Evolutionary conservation across 768 basidiomycete genomes (phyloP).

Genomic region (Boletus speciosus): DNA sequence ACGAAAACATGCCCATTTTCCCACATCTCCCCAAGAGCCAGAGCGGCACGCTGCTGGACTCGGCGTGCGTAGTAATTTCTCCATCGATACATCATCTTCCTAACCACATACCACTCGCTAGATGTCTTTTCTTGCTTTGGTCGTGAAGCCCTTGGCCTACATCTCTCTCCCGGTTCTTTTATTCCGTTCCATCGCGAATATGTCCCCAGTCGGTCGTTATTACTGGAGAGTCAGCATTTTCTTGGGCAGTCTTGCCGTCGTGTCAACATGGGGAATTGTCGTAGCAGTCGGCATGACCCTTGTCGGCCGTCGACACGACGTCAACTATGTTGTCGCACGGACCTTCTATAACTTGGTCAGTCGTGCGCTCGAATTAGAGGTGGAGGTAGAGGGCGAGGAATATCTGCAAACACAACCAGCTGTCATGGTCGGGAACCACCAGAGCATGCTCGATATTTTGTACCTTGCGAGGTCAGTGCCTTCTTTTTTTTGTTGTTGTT

Average conservation of each 20-base stretch:
- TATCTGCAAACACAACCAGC: slow-evolving; percentile 68
- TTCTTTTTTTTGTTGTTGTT: slow-evolving; percentile 1
- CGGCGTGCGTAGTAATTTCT: slow-evolving; percentile 22
- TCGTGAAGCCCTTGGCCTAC: slow-evolving; percentile 74
- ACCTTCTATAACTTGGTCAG: slow-evolving; percentile 73
- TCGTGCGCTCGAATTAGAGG: slow-evolving; percentile 57
- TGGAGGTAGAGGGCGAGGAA: slow-evolving; percentile 86
- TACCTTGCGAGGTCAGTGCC: slow-evolving; percentile 68
- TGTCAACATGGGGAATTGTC: slow-evolving; percentile 70
- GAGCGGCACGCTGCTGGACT: slow-evolving; percentile 22
- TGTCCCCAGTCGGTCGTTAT: slow-evolving; percentile 59
- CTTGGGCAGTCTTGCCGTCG: slow-evolving; percentile 62
- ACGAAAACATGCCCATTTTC: slow-evolving; percentile 20
- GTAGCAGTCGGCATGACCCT: slow-evolving; percentile 64
- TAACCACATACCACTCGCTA: slow-evolving; percentile 17
- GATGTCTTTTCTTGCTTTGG: slow-evolving; percentile 61
- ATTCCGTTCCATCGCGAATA: slow-evolving; percentile 54
- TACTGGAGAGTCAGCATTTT: slow-evolving; percentile 74
- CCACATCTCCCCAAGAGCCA: slow-evolving; percentile 28
- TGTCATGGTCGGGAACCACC: slow-evolving; percentile 85
- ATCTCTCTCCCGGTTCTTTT: slow-evolving; percentile 69
- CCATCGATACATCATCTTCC: slow-evolving; percentile 11
- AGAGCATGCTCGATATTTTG: slow-evolving; percentile 88
- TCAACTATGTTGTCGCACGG: slow-evolving; percentile 79
- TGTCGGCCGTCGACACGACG: slow-evolving; percentile 69